Base-by-base conservation (phyloP, 148 eudicot genomes). In the Rhododendron mucronatum region DNA sequence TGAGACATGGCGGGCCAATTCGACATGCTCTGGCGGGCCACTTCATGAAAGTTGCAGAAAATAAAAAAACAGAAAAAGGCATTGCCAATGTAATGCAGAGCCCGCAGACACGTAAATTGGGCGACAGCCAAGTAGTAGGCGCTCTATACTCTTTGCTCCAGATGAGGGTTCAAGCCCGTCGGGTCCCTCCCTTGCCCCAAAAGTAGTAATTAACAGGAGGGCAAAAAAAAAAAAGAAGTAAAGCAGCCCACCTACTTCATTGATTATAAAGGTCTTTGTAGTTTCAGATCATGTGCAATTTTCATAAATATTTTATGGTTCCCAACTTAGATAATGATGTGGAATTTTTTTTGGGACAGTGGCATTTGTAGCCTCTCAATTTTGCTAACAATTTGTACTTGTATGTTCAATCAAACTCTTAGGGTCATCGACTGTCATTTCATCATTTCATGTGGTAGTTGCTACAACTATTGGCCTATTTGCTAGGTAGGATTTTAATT, bases 1-100 rank as follows among this genome's bases (percentile, higher is more conserved):
- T 33, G 87, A 84, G 61, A 86, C 92, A 89, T 65, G 79, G 79
- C 41, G 88, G 87, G 74, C 67, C 85, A 84, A 13, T 2, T 50
- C 55, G 15, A 50, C 23, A 55, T 33, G 45, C 85, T 57, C 7
- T 41, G n/a, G 53, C 74, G 83, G 86, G 55, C 83, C 47, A 78
- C 35, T 78, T 55, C 44, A 47, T 63, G 30, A 23, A 21, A 63
- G 69, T 63, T 63, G 69, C 69, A 63, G 11, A 21, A 41, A 63
- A 63, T n/a, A n/a, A n/a, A 11, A 61, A 8, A 61, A 20, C 23
- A 57, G 4, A 16, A 57, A 57, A 57, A 57, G 61, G 61, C 61
- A 4, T 57, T 57, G 61, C 61, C 7, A 16, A 57, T 1, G 23
- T 18, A 57, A 57, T 57, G 61, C 11, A 0, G 50, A 9, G 50